These are phyloP conservation scores for Xylaria polymorpha DNA, from an alignment of 2,329 filamentous ascomycete genomes.

Conservation along the genomic window DNA sequence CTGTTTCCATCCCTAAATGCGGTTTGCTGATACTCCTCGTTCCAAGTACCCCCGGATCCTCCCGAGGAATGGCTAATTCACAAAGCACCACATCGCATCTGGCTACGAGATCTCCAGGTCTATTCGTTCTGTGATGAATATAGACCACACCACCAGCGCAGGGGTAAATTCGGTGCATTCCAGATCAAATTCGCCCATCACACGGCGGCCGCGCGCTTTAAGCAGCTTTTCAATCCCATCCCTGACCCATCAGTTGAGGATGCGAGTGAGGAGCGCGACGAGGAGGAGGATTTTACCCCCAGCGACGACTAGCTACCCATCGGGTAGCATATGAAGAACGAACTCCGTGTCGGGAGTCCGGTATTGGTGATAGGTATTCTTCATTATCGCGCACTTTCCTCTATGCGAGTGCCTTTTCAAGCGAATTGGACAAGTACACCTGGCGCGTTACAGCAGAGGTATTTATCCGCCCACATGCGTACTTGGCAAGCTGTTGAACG, in stretches of 20 bases:
- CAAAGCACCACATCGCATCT: slow-evolving; percentile 60
- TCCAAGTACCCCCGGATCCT: slow-evolving; percentile 63
- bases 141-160: slow-evolving; percentile 63
- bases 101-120: slow-evolving; percentile 65
- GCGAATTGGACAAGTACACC: background rate
- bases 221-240: slow-evolving; percentile 54
- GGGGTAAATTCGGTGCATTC: slow-evolving; percentile 60
- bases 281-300: slow-evolving; percentile 10
- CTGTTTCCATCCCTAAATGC: background rate
- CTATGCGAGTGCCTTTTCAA: background rate
- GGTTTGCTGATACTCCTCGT: background rate
- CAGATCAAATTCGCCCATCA: slow-evolving; percentile 60
- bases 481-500: background rate
- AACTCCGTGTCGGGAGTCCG: background rate
- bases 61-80: slow-evolving; percentile 63
- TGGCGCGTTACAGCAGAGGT: background rate
- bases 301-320: slow-evolving; percentile 20
- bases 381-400: background rate
- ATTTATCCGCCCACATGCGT: background rate
- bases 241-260: slow-evolving; percentile 37
- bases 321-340: background rate
- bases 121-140: slow-evolving; percentile 71
- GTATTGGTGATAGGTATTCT: background rate
- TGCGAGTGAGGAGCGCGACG: slow-evolving; percentile 32
- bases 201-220: slow-evolving; percentile 55